Evolutionary conservation across 441 rosid genomes (phyloP).

Genomic region (Gossypium trilobum): DNA sequence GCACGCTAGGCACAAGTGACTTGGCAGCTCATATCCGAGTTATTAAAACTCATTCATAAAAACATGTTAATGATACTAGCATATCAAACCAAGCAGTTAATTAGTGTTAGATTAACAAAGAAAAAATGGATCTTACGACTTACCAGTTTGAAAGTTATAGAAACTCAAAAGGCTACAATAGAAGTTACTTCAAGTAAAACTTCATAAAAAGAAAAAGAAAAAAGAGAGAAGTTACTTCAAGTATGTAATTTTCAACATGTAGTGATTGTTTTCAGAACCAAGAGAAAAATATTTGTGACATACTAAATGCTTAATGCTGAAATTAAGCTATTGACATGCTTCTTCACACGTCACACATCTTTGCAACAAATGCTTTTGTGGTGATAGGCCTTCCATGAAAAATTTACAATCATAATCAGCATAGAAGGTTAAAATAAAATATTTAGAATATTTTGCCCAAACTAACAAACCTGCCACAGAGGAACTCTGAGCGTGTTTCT

Average conservation of each 20-base stretch:
- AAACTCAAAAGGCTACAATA: background rate
- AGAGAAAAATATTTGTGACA: background rate
- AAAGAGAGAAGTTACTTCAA: background rate
- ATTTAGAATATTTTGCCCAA: background rate
- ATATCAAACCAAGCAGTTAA: background rate
- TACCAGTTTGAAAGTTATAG: background rate
- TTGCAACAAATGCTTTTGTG: background rate
- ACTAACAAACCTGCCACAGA: constrained; percentile 12
- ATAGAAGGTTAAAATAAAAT: background rate
- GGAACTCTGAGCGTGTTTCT: background rate
- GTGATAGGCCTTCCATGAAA: background rate
- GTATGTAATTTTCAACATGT: background rate
- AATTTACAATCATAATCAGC: background rate
- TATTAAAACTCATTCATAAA: background rate
- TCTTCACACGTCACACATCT: background rate
- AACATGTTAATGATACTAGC: background rate
- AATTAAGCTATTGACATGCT: background rate
- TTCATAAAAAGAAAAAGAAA: no score
- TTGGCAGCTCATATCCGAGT: background rate
- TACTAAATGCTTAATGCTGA: background rate
- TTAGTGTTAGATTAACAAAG: background rate
- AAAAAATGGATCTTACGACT: background rate
- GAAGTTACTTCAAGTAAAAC: background rate
- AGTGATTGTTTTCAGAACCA: background rate
- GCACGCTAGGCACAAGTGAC: background rate